Evolutionary conservation across 2,329 filamentous ascomycete genomes (phyloP), one percentile per base, ranked within the genome.

Genomic region (Proliferodiscus dingleyae): DNA sequence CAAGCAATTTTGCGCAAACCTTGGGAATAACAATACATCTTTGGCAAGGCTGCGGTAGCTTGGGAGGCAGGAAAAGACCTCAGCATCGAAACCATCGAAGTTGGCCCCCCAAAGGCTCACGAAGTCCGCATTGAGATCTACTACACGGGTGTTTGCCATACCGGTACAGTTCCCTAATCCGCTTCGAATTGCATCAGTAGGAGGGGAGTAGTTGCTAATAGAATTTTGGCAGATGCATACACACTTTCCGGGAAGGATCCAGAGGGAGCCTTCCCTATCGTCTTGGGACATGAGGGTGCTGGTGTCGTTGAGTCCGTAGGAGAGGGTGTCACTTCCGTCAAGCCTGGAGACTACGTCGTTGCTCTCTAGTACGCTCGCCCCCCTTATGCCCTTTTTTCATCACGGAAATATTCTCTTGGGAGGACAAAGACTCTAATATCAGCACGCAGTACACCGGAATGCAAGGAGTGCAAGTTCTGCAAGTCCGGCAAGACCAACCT

Each of bases 401-500:
- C n/a, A n/a, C n/a, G n/a, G n/a, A n/a, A n/a, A n/a, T n/a, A n/a
- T n/a, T n/a, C n/a, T n/a, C n/a, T n/a, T n/a, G n/a, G n/a, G n/a
- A n/a, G n/a, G n/a, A n/a, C n/a, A n/a, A 15, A 23, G 40, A 9
- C 18, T 15, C 8, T 16, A 19, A 37, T 55, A 16, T 56, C 30
- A 37, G 7, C 5, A 15, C 6, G 2, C 63, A 95, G 89, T 77
- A 97, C 90, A 37, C 93, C 93, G 56, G 91, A 97, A 74, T 97
- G 93, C 75, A 77, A 81, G 59, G 91, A 97, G 70, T 98, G 93
- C 83, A 97, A 97, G 76, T 97, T 97, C 80, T 98, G 93, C 85
- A 93, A 89, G 71, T 97, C 91, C 33, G 93, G 91, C 73, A 98
- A 98, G 83, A 97, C 91, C 63, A 95, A 97, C 73, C 85, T 97